Base-by-base conservation (phyloP, 805 yeast species). In the Lachancea thermotolerans region DNA sequence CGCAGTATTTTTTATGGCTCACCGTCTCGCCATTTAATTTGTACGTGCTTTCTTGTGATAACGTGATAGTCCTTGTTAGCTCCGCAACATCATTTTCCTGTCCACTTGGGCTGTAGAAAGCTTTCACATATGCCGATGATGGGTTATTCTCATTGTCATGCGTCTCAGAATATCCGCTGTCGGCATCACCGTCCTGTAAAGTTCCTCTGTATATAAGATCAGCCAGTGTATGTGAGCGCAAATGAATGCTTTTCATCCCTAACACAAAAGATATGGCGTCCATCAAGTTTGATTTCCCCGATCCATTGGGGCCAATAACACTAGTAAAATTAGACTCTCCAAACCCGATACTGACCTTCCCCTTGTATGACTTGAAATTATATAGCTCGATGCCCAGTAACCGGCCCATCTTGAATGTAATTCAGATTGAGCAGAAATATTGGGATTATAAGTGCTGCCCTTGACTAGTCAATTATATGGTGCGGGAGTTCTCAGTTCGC, bases 271-370 rank as follows among this genome's bases (percentile, higher is more conserved):
- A 83, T 38, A 93, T 84, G 31, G 99, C 97, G 62, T 93, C 99
- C 85, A 93, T 90, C 80, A 93, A 85, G 60, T 93, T 93, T 35
- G 96, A 85, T 67, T 93, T 93, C 7, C 99, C 99, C 0, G 97
- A 85, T 30, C 99, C 99, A 72, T 93, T 93, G n/a, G 98, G 98
- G 1, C 99, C 99, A 47, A 93, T 85, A 50, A 93, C 86, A 37
- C 95, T 82, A 1, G 96, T 87, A 69, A 93, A 93, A 49, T 75
- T 72, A 0, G 90, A 77, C 10, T 81, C 73, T 0, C 96, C 96
- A 64, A 93, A 85, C 2, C 93, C 95, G 17, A 91, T 77, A 4
- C 73, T 72, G 14, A 87, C 74, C 0, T 76, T 73, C 0, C 95
- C 97, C 44, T 77, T 72, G 60, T 93, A 93, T 0, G 97, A 90